phyloP scores from a whole-genome alignment of 2,329 filamentous ascomycete genomes.

The Thielaviopsis ethacetica region DNA sequence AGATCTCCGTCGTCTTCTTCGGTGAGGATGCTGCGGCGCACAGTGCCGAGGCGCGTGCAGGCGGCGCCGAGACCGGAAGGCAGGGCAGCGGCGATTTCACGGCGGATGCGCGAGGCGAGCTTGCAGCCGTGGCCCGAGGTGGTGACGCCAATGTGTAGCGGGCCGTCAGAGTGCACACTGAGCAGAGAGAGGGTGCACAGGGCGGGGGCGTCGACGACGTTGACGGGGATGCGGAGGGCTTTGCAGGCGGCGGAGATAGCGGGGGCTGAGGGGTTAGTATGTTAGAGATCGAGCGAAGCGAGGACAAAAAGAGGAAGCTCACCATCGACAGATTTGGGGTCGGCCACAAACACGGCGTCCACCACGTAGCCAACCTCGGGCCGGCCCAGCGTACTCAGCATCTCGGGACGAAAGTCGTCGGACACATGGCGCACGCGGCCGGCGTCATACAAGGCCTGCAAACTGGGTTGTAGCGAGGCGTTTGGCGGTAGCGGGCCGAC shows the following conservation, averaged over 20 bases:
- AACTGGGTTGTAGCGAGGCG: constrained; percentile 38
- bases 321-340: neutral
- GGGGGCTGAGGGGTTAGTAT: constrained; percentile 26
- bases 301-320: neutral
- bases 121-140: constrained; percentile 93
- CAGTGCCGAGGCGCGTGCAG: constrained; percentile 58
- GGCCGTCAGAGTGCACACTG: constrained; percentile 77
- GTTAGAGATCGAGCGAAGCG: no score
- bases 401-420: constrained; percentile 53
- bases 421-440: constrained; percentile 50
- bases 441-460: constrained; percentile 48
- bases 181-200: constrained; percentile 84
- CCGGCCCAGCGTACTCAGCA: constrained; percentile 64
- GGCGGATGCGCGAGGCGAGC: constrained; percentile 70
- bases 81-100: constrained; percentile 70
- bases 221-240: constrained; percentile 73
- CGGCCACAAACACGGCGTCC: constrained; percentile 76
- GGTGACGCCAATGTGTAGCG: constrained; percentile 86
- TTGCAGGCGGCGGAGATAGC: constrained; percentile 62
- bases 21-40: constrained; percentile 55
- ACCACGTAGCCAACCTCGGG: constrained; percentile 62
- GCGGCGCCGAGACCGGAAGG: constrained; percentile 61
- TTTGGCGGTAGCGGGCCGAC: constrained; percentile 50
- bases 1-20: constrained; percentile 48
- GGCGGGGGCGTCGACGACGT: constrained; percentile 72